phyloP scores from a whole-genome alignment of 2,329 filamentous ascomycete species.

The Fusarium transvaalense region DNA sequence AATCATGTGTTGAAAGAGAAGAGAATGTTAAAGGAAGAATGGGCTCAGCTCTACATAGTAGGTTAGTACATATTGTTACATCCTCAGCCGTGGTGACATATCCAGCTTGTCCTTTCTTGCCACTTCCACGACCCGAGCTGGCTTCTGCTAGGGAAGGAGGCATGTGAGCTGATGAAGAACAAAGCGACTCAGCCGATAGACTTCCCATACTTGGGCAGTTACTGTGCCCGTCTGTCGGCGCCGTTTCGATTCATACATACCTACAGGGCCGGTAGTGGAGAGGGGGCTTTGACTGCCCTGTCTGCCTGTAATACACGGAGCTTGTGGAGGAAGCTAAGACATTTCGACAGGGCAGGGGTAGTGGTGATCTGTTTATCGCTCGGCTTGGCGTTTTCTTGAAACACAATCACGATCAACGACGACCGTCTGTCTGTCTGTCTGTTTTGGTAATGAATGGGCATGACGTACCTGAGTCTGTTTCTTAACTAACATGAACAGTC shows the following conservation, averaged over 20 bases:
- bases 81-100: not conserved
- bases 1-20: not conserved
- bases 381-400: conserved; percentile 26
- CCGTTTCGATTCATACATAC: conserved; percentile 18
- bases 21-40: conserved; percentile 9
- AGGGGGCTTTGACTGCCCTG: conserved; percentile 8
- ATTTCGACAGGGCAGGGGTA: conserved; percentile 23
- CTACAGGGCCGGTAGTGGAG: conserved; percentile 16
- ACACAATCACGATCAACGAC: not conserved
- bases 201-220: not conserved
- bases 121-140: conserved; percentile 26
- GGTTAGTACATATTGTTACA: not conserved
- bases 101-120: conserved; percentile 16
- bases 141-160: not conserved
- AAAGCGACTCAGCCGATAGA: not conserved
- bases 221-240: conserved; percentile 20
- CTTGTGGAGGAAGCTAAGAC: conserved; percentile 20
- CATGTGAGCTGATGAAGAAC: not conserved
- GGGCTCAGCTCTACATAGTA: not conserved
- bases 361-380: conserved; percentile 25
- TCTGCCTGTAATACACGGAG: conserved; percentile 5
- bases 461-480: not conserved
- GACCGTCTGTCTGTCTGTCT: no score
- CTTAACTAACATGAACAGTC: not conserved
- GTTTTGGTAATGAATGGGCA: no score